Evolutionary conservation across 164 flowering plant genomes (phyloP).

Genomic region (Cinnamomum micranthum): DNA sequence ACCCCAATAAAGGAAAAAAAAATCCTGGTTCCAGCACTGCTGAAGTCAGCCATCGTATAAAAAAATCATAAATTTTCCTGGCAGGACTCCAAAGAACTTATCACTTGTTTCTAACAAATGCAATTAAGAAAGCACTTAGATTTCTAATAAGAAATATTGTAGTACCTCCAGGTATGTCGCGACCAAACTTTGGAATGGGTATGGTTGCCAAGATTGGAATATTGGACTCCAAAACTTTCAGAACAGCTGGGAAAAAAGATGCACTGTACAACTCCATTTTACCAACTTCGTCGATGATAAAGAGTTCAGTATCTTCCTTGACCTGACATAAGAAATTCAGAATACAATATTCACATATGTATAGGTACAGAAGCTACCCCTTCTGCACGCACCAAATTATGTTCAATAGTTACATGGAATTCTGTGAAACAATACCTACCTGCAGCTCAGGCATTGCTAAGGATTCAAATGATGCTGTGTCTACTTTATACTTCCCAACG

Average conservation of each 20-base stretch:
- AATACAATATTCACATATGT: neutral
- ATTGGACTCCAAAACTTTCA: constrained; percentile 60
- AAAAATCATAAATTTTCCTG: too few relatives aligned
- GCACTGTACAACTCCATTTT: constrained; percentile 89
- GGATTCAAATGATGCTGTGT: constrained; percentile 76
- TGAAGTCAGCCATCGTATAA: neutral
- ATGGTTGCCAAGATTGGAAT: constrained; percentile 75
- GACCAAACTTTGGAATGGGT: constrained; percentile 66
- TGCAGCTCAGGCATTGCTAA: constrained; percentile 78
- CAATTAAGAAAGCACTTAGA: neutral
- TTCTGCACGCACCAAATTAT: neutral
- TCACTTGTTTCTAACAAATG: neutral
- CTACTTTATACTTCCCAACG: constrained; percentile 82
- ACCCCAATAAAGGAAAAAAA: too few relatives aligned
- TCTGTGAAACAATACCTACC: constrained; percentile 34
- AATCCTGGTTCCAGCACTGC: too few relatives aligned
- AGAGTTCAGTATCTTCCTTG: constrained; percentile 69
- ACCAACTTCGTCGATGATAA: constrained; percentile 92
- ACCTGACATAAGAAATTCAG: constrained; percentile 35
- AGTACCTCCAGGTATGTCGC: constrained; percentile 82
- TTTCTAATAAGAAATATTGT: neutral
- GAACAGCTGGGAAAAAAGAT: constrained; percentile 79
- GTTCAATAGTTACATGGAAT: neutral
- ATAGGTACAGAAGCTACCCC: neutral
- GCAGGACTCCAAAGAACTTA: neutral